These are phyloP conservation scores for Penicillium nucicola DNA, from an alignment of 495 filamentous ascomycete species.

Conservation along the genomic window DNA sequence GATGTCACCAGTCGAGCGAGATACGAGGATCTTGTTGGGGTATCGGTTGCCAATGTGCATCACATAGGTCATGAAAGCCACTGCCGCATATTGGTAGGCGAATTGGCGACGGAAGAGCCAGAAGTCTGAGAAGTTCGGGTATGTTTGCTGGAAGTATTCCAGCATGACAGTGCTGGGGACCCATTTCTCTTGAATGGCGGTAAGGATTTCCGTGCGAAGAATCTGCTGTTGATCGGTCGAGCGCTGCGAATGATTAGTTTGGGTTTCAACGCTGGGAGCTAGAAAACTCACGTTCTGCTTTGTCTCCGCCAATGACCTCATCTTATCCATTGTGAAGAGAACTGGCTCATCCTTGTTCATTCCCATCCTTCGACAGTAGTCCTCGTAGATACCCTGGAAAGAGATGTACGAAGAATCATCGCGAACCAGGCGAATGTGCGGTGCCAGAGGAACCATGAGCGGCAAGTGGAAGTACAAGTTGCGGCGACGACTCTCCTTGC, in stretches of 20 bases:
- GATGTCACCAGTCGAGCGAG: slow-evolving; percentile 83
- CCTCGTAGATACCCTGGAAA: slow-evolving; percentile 90
- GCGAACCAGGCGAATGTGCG: slow-evolving; percentile 88
- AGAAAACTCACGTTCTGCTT: slow-evolving; percentile 54
- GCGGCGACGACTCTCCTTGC: slow-evolving; percentile 89
- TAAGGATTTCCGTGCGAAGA: slow-evolving; percentile 79
- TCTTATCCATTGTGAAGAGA: slow-evolving; percentile 90
- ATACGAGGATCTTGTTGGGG: slow-evolving; percentile 91
- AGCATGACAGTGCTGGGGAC: slow-evolving; percentile 76
- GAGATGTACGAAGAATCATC: slow-evolving; percentile 94
- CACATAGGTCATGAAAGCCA: slow-evolving; percentile 98
- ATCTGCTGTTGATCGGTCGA: slow-evolving; percentile 62
- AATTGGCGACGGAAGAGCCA: slow-evolving; percentile 98
- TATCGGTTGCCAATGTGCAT: slow-evolving; percentile 94
- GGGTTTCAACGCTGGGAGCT: neutral
- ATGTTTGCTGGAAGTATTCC: slow-evolving; percentile 86
- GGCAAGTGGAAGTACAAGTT: slow-evolving; percentile 96
- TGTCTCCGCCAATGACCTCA: slow-evolving; percentile 68
- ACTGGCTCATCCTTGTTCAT: slow-evolving; percentile 94
- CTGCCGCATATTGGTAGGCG: slow-evolving; percentile 89
- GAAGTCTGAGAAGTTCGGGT: slow-evolving; percentile 88
- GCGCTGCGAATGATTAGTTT: slow-evolving; percentile 46
- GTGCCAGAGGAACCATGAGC: slow-evolving; percentile 89
- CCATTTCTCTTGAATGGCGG: slow-evolving; percentile 86
- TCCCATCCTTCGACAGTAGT: slow-evolving; percentile 82